phyloP scores from a whole-genome alignment of 1,284 basidiomycete genomes.

The Schizophyllum commune region DNA sequence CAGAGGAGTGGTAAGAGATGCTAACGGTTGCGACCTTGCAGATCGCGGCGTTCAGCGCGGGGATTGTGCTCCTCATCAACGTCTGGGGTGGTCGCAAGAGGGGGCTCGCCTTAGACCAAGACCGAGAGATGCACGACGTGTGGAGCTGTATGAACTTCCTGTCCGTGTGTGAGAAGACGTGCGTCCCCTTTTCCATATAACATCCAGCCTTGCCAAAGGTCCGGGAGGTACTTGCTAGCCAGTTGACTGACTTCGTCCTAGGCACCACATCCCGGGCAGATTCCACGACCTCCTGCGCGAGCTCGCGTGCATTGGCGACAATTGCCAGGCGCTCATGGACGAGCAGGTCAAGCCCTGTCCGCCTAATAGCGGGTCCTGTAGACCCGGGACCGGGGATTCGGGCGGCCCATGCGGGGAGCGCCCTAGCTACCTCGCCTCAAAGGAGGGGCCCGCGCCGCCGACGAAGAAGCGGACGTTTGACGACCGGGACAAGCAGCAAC shows the following conservation, averaged over 20 bases:
- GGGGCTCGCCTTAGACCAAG: not conserved
- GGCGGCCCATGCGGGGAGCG: too few species aligned
- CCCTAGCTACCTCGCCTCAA: too few species aligned
- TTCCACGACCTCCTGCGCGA: constrained; percentile 13
- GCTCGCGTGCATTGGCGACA: constrained; percentile 5
- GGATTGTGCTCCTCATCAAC: constrained; percentile 62
- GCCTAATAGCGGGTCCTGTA: not conserved
- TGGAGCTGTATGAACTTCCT: not conserved
- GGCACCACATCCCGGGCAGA: constrained; percentile 7
- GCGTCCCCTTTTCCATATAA: too few species aligned
- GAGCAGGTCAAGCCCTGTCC: not conserved
- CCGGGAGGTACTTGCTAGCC: not conserved
- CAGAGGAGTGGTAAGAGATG: too few species aligned
- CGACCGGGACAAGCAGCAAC: too few species aligned
- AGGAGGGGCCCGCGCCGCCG: too few species aligned
- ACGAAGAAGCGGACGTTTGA: too few species aligned
- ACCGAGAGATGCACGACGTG: not conserved
- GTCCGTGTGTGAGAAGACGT: not conserved
- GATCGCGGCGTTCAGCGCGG: constrained; percentile 27
- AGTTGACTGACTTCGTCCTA: not conserved
- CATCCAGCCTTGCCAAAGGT: too few species aligned
- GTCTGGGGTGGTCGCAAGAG: constrained; percentile 48
- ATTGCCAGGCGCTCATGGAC: not conserved
- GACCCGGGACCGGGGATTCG: too few species aligned
- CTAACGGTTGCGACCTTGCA: constrained; percentile 19